Evolutionary conservation across 768 basidiomycete genomes (phyloP), one percentile per base, ranked within the genome.

Genomic region (Tulasnella sp.): DNA sequence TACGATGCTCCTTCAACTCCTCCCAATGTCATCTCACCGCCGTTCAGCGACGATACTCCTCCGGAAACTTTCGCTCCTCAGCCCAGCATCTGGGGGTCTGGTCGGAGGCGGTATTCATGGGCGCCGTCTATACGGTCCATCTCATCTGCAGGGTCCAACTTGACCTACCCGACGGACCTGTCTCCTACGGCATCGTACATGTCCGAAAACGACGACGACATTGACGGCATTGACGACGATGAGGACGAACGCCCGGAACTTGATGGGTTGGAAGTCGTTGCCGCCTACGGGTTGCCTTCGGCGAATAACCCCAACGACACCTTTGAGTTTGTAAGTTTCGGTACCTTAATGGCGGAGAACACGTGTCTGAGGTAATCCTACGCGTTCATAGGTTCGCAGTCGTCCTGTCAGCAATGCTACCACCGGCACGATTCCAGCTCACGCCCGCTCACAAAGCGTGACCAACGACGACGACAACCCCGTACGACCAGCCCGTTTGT

Each of bases 151-250:
- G 67, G 17, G n/a, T 40, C 67, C 36, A 39, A 75, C 39, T 25
- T 75, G 36, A 75, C 74, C 9, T 75, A 75, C 67, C 74, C 74
- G 40, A 75, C 74, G 31, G 74, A 75, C 34, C 36, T 31, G 37
- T 75, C 74, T 19, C 74, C 74, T 14, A 75, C 74, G 12, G 74
- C 58, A 8, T 75, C 74, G 25, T 39, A 38, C 34, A 64, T 67
- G 5, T 75, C 74, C n/a, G 37, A 64, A 14, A 69, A 19, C 67
- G 72, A 71, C 25, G 70, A 71, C n/a, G 37, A 64, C 9, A 69
- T 39, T 29, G 72, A 71, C 25, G 36, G 40, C 15, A n/a, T 29
- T 72, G 40, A 52, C 1, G 45, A 45, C 2, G 71, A 39, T 6
- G 42, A 52, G 25, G 29, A 42, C 4, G 52, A 38, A n/a, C 31